Base-by-base conservation (phyloP, 805 yeast species). In the Cyberlindnera bimundalis region DNA sequence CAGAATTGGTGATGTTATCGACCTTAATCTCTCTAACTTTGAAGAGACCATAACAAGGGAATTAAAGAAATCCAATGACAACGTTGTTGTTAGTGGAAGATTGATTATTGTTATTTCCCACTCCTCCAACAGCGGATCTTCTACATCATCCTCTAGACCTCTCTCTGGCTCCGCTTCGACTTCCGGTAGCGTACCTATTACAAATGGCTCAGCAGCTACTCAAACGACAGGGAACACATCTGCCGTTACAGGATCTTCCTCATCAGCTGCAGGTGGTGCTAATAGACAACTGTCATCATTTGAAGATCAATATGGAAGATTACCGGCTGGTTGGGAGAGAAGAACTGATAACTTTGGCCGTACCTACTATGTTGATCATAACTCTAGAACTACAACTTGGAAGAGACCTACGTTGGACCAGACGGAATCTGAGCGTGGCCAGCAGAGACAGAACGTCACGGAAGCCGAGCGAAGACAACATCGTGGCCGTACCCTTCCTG, bases 321-420 rank as follows among this genome's bases (percentile, higher is more conserved):
- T 93, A 52, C 99, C 99, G 3, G 88, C 96, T 6, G 99, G 99
- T 4, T 93, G 99, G 98, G 99, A 93, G 65, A 81, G 99, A 55
- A 78, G 99, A 66, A 90, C 98, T 1, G 99, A 93, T 64, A 88
- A 89, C 63, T 86, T 89, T 58, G 99, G 99, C 21, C 79, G 99
- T 59, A 91, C 98, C 1, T 93, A 93, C 66, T 93, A 91, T 61
- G 99, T 93, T 27, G 99, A 93, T 66, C 99, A 93, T 67, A 89
- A 91, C 64, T 86, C 96, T 16, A 81, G 97, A 66, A 86, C 96
- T 8, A 93, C 99, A 8, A 91, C 99, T n/a, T 93, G 99, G 99
- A 89, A 85, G 56, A 78, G 99, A 55, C 99, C 99, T 23, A 81
- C 93, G 3, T 61, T 81, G 50, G 91, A 84, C 39, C 87, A 85